phyloP scores from a whole-genome alignment of 352 stramenopile genomes.

The Phytophthora chlamydospora region DNA sequence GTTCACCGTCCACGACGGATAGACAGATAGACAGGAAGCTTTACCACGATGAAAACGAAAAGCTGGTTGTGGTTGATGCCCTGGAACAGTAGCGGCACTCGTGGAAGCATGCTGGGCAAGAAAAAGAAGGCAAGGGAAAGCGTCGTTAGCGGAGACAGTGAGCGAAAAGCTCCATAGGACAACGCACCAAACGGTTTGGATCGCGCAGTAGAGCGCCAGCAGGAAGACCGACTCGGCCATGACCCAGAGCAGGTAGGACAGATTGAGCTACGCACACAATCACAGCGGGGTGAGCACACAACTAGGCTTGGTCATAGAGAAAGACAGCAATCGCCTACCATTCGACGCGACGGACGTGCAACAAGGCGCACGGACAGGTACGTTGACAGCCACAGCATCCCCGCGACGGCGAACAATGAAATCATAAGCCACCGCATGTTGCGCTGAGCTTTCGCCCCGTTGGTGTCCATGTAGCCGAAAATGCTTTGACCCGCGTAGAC shows the following conservation, averaged over 20 bases:
- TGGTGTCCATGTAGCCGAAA: constrained; percentile 71
- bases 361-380: constrained; percentile 65
- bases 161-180: neutral
- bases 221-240: constrained; percentile 69
- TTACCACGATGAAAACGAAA: constrained; percentile 85
- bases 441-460: constrained; percentile 59
- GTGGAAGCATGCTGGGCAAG: constrained; percentile 58
- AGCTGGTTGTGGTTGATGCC: constrained; percentile 86
- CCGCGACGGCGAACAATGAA: constrained; percentile 46
- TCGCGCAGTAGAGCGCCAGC: constrained; percentile 56
- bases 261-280: constrained; percentile 54
- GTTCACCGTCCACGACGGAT: neutral
- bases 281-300: neutral
- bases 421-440: constrained; percentile 70
- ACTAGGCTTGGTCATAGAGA: neutral
- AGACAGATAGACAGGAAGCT: neutral
- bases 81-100: constrained; percentile 67
- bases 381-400: constrained; percentile 56
- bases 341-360: constrained; percentile 68
- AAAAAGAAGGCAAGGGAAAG: neutral
- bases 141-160: neutral
- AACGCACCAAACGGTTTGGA: constrained; percentile 71
- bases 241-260: constrained; percentile 83
- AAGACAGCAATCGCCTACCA: constrained; percentile 30
- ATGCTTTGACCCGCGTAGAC: constrained; percentile 66